Evolutionary conservation across 768 basidiomycete species (phyloP).

Genomic region (Termitomyces sp.): DNA sequence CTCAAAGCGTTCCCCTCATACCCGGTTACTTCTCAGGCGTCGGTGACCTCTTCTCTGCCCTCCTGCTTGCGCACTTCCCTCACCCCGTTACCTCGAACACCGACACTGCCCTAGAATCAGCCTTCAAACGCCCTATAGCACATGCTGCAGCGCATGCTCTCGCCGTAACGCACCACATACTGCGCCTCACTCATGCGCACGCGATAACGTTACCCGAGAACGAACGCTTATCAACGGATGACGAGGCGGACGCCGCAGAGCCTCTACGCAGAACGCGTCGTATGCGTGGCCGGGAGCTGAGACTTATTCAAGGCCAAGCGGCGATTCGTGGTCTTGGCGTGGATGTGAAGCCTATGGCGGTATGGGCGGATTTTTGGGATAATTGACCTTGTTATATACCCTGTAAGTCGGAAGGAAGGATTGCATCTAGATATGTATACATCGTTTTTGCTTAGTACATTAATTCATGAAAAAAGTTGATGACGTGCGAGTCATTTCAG

Average conservation of each 20-base stretch:
- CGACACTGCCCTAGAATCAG: neutral
- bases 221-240: constrained; percentile 62
- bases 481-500: neutral
- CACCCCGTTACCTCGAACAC: neutral
- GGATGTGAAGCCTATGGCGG: constrained; percentile 29
- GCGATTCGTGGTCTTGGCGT: constrained; percentile 48
- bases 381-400: neutral
- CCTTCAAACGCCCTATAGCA: constrained; percentile 37
- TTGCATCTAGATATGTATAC: neutral
- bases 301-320: constrained; percentile 74
- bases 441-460: neutral
- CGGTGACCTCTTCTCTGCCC: constrained; percentile 93
- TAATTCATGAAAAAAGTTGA: neutral
- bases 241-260: constrained; percentile 65
- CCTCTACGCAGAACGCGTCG: constrained; percentile 62
- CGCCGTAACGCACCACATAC: constrained; percentile 69
- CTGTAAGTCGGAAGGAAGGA: neutral
- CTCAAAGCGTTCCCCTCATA: constrained; percentile 69
- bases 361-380: constrained; percentile 46
- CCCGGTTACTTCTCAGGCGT: constrained; percentile 95
- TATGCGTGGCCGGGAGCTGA: constrained; percentile 83
- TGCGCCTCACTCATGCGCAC: constrained; percentile 54
- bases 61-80: constrained; percentile 73
- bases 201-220: constrained; percentile 53
- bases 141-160: constrained; percentile 64